A percentile compares a stretch with the other conserved stretches of the same genome.
phyloP scores from a whole-genome alignment of 2,329 filamentous ascomycete species.

The Akanthomyces uredinophilus region DNA sequence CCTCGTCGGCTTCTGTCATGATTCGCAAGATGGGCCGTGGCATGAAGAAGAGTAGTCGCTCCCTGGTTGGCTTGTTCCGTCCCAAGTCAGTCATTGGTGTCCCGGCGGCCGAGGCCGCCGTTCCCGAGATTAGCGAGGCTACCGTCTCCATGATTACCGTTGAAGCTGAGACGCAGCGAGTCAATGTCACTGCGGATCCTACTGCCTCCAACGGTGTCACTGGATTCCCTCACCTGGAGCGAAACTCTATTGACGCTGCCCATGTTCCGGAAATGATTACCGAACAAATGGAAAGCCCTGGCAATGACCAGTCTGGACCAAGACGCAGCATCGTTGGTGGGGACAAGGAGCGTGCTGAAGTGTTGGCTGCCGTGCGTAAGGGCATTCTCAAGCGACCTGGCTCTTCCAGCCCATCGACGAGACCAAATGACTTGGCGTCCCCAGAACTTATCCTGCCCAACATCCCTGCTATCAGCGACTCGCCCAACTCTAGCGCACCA shows the following conservation, averaged over 20 bases:
- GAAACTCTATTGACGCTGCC: constrained; percentile 69
- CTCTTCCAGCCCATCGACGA: constrained; percentile 62
- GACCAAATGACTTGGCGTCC: constrained; percentile 50
- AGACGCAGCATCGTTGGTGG: constrained; percentile 89
- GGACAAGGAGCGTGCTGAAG: constrained; percentile 84
- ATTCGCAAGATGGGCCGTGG: constrained; percentile 98
- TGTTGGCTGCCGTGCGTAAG: constrained; percentile 87
- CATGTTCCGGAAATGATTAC: constrained; percentile 39
- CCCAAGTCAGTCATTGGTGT: constrained; percentile 87
- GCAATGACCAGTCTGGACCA: constrained; percentile 56
- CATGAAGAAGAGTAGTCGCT: constrained; percentile 91
- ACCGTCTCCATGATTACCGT: constrained; percentile 90
- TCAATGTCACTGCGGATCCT: constrained; percentile 52
- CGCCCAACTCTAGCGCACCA: constrained; percentile 78
- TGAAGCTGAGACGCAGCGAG: constrained; percentile 40
- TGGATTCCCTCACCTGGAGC: constrained; percentile 78
- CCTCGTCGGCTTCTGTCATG: constrained; percentile 87
- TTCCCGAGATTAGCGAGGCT: constrained; percentile 67
- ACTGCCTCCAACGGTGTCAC: constrained; percentile 65
- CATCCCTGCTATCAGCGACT: constrained; percentile 64
- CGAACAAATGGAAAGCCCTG: constrained; percentile 51
- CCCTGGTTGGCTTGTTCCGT: constrained; percentile 87
- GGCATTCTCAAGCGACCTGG: constrained; percentile 83
- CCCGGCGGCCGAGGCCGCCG: constrained; percentile 61
- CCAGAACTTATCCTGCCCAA: constrained; percentile 53